These are phyloP conservation scores for Williopsis jadinii DNA, from an alignment of 1,139 yeast species.

Conservation along the genomic window DNA sequence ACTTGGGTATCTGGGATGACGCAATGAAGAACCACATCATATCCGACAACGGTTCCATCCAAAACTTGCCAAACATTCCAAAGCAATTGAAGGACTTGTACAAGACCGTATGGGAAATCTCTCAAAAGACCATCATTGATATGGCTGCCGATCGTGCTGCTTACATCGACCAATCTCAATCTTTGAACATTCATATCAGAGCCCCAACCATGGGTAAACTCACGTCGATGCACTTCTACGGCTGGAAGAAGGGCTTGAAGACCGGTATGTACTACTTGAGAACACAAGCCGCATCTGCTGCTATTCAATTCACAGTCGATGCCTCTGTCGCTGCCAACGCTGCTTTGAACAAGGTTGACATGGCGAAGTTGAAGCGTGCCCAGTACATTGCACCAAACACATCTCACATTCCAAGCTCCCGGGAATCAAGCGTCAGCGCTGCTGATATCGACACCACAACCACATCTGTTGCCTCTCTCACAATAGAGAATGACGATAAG, in stretches of 20 bases:
- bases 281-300: conserved; percentile 94
- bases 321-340: conserved; percentile 38
- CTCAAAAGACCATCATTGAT: conserved; percentile 81
- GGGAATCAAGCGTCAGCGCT: conserved; percentile 21
- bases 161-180: conserved; percentile 90
- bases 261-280: conserved; percentile 97
- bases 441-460: conserved; percentile 24
- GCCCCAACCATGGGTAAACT: conserved; percentile 90
- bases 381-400: conserved; percentile 33
- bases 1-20: conserved; percentile 76
- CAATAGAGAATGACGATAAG: conserved; percentile 22
- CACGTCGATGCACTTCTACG: conserved; percentile 95
- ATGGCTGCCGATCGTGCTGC: conserved; percentile 95
- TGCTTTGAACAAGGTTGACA: conserved; percentile 42
- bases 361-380: conserved; percentile 52
- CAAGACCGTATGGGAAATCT: conserved; percentile 95
- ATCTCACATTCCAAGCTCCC: conserved; percentile 15
- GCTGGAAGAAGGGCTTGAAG: conserved; percentile 95
- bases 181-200: conserved; percentile 82
- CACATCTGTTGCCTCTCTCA: conserved; percentile 25
- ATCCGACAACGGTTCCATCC: conserved; percentile 80
- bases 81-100: conserved; percentile 67
- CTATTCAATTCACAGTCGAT: conserved; percentile 89
- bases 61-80: conserved; percentile 69
- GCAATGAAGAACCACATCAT: conserved; percentile 74